Evolutionary conservation across 2,329 filamentous ascomycete species (phyloP).

Genomic region (Trichoderma atroviride): DNA sequence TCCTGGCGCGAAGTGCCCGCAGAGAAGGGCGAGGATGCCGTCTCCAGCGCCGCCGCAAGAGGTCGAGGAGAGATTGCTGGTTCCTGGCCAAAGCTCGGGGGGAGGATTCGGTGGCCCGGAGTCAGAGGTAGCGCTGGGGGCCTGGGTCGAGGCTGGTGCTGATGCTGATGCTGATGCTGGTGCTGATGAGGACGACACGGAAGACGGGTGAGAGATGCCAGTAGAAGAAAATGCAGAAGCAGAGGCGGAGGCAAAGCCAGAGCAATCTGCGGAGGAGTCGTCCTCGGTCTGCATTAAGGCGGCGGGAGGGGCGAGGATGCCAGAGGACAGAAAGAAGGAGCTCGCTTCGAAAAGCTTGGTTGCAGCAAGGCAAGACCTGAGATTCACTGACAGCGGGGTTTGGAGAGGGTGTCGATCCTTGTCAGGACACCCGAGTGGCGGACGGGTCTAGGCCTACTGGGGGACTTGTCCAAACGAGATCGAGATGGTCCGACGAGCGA

Average conservation of each 20-base stretch:
- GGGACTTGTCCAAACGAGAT: constrained; percentile 16
- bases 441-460: constrained; percentile 19
- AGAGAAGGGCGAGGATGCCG: background rate
- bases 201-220: constrained; percentile 16
- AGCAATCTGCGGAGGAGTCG: constrained; percentile 24
- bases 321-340: constrained; percentile 3
- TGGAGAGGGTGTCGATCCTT: constrained; percentile 13
- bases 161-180: no score
- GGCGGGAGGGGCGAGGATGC: constrained; percentile 28
- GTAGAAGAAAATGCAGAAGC: background rate
- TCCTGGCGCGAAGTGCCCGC: constrained; percentile 11
- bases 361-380: constrained; percentile 15
- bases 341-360: constrained; percentile 6
- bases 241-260: constrained; percentile 27
- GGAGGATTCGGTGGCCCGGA: background rate
- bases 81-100: background rate
- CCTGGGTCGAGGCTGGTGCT: background rate
- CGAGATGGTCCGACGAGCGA: constrained; percentile 24
- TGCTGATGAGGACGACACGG: constrained; percentile 11
- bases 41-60: background rate
- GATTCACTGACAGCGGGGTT: constrained; percentile 23
- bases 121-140: background rate
- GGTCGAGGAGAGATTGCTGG: constrained; percentile 14
- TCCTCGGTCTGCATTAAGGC: constrained; percentile 39
- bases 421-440: constrained; percentile 2